phyloP scores from a whole-genome alignment of 2,329 filamentous ascomycete species.

The Neonectria punicea region DNA sequence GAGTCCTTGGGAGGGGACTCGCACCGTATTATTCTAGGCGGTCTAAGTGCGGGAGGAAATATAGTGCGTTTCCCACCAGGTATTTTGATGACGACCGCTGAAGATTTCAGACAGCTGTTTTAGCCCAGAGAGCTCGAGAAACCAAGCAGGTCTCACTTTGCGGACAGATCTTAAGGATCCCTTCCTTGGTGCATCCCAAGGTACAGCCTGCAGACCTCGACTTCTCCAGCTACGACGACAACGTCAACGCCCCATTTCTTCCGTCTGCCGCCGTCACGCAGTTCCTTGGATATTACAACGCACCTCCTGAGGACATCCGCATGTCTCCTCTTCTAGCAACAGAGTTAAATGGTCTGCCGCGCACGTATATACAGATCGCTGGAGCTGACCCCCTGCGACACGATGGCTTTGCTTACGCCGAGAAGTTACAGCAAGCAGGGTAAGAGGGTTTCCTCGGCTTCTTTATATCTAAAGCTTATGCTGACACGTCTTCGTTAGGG shows the following conservation, averaged over 20 bases:
- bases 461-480: no score
- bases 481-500: no score
- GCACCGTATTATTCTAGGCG: neutral
- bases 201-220: neutral
- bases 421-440: constrained; percentile 1
- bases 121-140: no score
- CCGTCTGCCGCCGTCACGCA: neutral
- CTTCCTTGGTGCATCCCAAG: neutral
- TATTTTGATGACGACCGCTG: no score
- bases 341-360: neutral
- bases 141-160: no score
- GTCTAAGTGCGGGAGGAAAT: neutral
- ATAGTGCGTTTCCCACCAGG: neutral
- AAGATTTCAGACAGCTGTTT: no score
- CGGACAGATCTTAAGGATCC: neutral
- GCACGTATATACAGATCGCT: neutral
- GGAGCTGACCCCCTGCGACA: constrained; percentile 2
- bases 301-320: constrained; percentile 1
- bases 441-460: neutral
- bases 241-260: neutral
- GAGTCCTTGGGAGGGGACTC: neutral
- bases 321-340: constrained; percentile 1
- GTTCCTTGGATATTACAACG: neutral
- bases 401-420: constrained; percentile 6
- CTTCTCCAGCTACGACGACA: neutral